Conservation (phyloP, 2,329 filamentous ascomycete species). For the Leptographium wingfieldii region DNA sequence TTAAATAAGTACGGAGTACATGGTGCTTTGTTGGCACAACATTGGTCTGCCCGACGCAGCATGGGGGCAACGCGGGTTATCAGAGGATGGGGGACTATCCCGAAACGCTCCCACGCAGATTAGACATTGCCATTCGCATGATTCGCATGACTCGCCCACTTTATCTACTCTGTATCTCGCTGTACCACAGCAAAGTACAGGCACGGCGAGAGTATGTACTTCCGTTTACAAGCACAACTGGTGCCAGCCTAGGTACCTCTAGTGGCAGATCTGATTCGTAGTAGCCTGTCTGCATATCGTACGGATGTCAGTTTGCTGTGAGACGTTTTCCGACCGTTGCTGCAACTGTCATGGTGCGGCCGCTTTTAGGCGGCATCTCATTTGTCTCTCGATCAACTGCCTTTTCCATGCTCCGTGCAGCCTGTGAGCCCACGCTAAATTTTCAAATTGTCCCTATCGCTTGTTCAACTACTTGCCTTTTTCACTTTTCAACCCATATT, state of each 20-base stretch:
- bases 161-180: background rate
- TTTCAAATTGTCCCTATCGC: background rate
- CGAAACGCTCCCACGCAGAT: background rate
- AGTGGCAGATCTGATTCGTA: background rate
- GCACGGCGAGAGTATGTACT: background rate
- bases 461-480: background rate
- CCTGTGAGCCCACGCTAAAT: background rate
- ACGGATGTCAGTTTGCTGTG: background rate
- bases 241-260: background rate
- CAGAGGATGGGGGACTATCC: background rate
- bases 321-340: background rate
- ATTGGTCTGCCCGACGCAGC: background rate
- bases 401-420: background rate
- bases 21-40: background rate
- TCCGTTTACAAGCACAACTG: too few species aligned
- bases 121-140: background rate
- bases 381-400: background rate
- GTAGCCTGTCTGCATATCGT: background rate
- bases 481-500: background rate
- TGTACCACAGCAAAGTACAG: background rate
- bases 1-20: background rate
- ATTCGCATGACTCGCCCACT: background rate
- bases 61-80: background rate
- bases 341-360: background rate
- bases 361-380: background rate